Percentiles rank a stretch among this genome's conserved stretches.
phyloP scores from a whole-genome alignment of 2,329 filamentous ascomycete genomes.

The Thelonectria blattea region DNA sequence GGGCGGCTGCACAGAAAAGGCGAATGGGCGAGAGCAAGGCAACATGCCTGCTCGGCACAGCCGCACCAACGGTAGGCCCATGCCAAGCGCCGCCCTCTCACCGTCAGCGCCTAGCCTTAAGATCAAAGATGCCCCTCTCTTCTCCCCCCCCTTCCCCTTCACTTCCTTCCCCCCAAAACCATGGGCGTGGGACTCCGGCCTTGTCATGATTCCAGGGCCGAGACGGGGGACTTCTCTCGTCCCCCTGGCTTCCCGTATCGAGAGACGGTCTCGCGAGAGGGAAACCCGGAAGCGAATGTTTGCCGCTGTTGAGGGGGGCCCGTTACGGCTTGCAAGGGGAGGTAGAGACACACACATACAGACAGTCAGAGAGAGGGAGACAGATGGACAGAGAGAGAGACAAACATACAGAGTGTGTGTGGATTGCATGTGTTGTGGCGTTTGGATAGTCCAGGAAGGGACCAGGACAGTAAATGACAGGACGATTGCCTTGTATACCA shows the following conservation, averaged over 20 bases:
- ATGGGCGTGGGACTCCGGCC: slow-evolving; percentile 2
- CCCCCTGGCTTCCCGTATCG: slow-evolving; percentile 5
- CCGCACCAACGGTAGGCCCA: slow-evolving; percentile 19
- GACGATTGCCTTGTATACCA: neutral
- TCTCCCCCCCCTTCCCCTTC: neutral
- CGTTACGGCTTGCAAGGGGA: slow-evolving; percentile 12
- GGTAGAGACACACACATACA: too few species aligned
- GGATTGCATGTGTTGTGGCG: slow-evolving; percentile 9
- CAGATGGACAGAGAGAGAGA: too few species aligned
- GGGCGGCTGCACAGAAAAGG: neutral
- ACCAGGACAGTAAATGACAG: slow-evolving; percentile 3
- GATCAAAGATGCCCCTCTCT: slow-evolving; percentile 1
- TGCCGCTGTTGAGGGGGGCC: slow-evolving; percentile 1
- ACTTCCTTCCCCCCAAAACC: neutral
- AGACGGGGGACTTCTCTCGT: slow-evolving; percentile 11
- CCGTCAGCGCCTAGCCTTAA: slow-evolving; percentile 19
- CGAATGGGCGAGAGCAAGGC: slow-evolving; percentile 8
- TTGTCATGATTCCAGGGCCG: slow-evolving; percentile 11
- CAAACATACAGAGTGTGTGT: slow-evolving; percentile 5
- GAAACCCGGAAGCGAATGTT: slow-evolving; percentile 11
- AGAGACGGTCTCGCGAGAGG: neutral
- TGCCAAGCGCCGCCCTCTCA: slow-evolving; percentile 18
- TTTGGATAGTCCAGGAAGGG: slow-evolving; percentile 8
- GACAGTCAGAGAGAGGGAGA: too few species aligned
- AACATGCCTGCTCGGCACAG: slow-evolving; percentile 6